phyloP scores from a whole-genome alignment of 345 rosid species.

The Streptanthus diversifolius region DNA sequence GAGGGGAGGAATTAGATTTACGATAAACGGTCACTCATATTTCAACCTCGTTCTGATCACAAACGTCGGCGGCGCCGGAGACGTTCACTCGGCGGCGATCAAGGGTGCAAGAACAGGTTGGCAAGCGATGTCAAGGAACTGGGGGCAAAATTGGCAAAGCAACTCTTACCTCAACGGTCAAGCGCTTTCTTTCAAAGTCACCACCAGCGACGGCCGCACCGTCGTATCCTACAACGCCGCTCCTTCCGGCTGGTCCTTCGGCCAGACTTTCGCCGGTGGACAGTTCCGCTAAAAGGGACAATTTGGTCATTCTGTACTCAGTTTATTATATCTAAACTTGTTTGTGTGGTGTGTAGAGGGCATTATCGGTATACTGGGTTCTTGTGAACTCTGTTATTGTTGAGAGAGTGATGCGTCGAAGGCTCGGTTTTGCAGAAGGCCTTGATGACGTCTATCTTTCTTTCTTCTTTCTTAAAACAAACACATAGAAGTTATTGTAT shows the following conservation, averaged over 20 bases:
- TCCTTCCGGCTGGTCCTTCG: slow-evolving; percentile 49
- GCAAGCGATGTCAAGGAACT: slow-evolving; percentile 55
- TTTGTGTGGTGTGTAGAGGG: slow-evolving; percentile 25
- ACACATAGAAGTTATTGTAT: not conserved
- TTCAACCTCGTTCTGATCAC: slow-evolving; percentile 56
- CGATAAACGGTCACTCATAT: slow-evolving; percentile 53
- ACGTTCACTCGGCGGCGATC: slow-evolving; percentile 43
- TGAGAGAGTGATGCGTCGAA: slow-evolving; percentile 19
- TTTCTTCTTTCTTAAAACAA: not conserved
- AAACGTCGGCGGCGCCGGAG: slow-evolving; percentile 62
- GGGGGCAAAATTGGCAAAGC: slow-evolving; percentile 67
- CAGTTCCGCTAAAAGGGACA: slow-evolving; percentile 29
- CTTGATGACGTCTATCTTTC: slow-evolving; percentile 20
- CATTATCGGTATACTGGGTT: not conserved
- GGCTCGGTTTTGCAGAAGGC: slow-evolving; percentile 33
- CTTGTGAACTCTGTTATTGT: not conserved
- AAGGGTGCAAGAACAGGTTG: slow-evolving; percentile 56
- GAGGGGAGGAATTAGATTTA: slow-evolving; percentile 56
- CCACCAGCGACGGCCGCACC: slow-evolving; percentile 48
- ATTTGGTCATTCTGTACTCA: not conserved
- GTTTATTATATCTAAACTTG: not conserved
- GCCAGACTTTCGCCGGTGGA: slow-evolving; percentile 51
- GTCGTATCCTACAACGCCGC: slow-evolving; percentile 39
- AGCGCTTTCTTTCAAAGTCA: slow-evolving; percentile 50
- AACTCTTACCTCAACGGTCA: slow-evolving; percentile 49